Evolutionary conservation across 495 filamentous ascomycete species (phyloP).

Genomic region (Neurospora sp.): DNA sequence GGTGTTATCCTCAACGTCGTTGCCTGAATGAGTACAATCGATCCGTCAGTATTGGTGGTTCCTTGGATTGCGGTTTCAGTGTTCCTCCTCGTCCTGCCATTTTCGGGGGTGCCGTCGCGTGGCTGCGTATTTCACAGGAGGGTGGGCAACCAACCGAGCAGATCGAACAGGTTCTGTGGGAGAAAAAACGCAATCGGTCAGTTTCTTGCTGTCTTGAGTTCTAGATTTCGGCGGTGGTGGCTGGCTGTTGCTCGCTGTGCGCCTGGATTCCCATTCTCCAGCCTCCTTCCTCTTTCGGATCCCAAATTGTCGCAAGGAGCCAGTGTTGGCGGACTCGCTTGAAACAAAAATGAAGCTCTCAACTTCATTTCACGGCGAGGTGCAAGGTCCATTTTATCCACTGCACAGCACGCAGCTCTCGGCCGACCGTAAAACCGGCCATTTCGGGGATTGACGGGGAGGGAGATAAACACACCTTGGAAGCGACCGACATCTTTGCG

Average conservation of each 20-base stretch:
- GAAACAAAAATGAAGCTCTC: neutral
- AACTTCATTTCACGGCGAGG: neutral
- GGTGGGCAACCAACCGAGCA: slow-evolving; percentile 55
- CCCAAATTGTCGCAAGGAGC: neutral
- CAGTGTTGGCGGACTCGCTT: slow-evolving; percentile 1
- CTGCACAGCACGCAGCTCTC: neutral
- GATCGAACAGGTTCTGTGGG: slow-evolving; percentile 70
- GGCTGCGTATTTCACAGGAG: slow-evolving; percentile 8
- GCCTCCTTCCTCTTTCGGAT: slow-evolving; percentile 2
- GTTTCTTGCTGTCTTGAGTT: slow-evolving; percentile 13
- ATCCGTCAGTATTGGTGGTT: slow-evolving; percentile 16
- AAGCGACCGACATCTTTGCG: slow-evolving; percentile 55
- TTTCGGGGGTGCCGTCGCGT: neutral
- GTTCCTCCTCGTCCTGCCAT: neutral
- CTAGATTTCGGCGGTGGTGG: neutral
- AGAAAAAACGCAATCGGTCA: slow-evolving; percentile 7
- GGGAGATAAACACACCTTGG: slow-evolving; percentile 40
- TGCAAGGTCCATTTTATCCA: neutral
- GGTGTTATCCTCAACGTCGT: slow-evolving; percentile 78
- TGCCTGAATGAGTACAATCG: slow-evolving; percentile 43
- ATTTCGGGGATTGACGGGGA: neutral
- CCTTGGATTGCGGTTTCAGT: slow-evolving; percentile 19
- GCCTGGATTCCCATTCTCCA: neutral
- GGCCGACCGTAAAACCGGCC: neutral
- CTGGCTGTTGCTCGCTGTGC: neutral